Conservation (phyloP, 192 early-diverging fungal species). For the Backusella morwellensis region DNA sequence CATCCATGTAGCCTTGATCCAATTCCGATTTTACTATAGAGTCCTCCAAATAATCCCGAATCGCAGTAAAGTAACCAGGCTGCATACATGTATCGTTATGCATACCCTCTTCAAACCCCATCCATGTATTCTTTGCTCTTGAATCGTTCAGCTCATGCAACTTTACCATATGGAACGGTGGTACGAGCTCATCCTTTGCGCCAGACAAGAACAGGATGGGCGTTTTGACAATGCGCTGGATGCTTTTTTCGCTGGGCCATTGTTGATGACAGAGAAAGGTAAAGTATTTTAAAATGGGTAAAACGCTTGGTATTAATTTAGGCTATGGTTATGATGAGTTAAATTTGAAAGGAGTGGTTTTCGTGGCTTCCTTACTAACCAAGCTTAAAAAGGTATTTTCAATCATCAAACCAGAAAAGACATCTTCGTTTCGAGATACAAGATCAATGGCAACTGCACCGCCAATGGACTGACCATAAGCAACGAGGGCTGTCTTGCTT, state of each 20-base stretch:
- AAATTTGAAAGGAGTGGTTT: neutral
- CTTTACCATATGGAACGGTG: conserved; percentile 80
- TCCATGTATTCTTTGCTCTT: conserved; percentile 42
- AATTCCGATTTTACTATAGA: neutral
- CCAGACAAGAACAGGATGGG: conserved; percentile 87
- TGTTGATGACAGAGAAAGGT: conserved; percentile 85
- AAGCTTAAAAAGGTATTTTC: conserved; percentile 95
- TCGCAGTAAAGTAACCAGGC: conserved; percentile 18
- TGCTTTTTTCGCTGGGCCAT: conserved; percentile 79
- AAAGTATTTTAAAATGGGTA: conserved; percentile 73
- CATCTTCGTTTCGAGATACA: conserved; percentile 73
- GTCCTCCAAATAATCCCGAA: conserved; percentile 4
- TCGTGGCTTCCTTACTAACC: conserved; percentile 38
- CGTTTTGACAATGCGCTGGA: conserved; percentile 59
- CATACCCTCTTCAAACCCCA: conserved; percentile 76
- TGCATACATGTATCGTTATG: conserved; percentile 88
- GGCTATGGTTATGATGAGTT: conserved; percentile 45
- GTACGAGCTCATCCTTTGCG: conserved; percentile 82
- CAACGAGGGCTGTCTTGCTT: conserved; percentile 73
- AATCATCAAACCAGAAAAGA: conserved; percentile 79
- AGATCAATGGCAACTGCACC: conserved; percentile 93
- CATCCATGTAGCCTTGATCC: neutral
- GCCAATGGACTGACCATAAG: conserved; percentile 95
- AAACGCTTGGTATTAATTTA: conserved; percentile 81
- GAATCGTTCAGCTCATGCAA: conserved; percentile 65